Conservation (phyloP, 2,329 filamentous ascomycete species). For the Cladosporium sp. region DNA sequence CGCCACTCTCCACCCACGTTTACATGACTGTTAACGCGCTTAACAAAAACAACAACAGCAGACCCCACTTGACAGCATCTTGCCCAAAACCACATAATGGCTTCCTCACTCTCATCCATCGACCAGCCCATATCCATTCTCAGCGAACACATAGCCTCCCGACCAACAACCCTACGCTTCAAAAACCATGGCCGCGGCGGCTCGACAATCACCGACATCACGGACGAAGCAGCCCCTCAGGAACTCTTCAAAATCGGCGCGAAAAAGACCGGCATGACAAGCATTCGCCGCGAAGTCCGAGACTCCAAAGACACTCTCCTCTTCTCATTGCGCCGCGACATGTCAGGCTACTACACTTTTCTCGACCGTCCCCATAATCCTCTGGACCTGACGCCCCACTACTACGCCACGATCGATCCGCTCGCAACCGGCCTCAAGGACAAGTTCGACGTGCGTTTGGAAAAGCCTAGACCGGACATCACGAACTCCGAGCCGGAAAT, state of each 20-base stretch:
- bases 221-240: neutral
- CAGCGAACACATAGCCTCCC: neutral
- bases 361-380: neutral
- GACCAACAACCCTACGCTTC: neutral
- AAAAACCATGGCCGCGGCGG: neutral
- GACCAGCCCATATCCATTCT: neutral
- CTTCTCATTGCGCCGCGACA: neutral
- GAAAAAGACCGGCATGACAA: neutral
- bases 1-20: no score
- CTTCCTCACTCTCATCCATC: neutral
- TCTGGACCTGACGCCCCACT: no score
- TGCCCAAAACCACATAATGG: neutral
- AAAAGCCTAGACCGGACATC: no score
- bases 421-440: no score
- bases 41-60: no score
- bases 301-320: neutral
- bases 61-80: no score
- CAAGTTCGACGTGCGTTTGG: slow-evolving; percentile 1
- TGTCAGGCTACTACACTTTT: neutral
- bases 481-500: neutral
- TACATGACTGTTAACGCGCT: no score
- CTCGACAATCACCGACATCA: neutral
- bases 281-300: neutral
- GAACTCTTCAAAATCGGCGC: neutral
- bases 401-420: no score